Base-by-base conservation (phyloP, 1,139 yeast species). In the Lodderomyces oxycetoniae region DNA sequence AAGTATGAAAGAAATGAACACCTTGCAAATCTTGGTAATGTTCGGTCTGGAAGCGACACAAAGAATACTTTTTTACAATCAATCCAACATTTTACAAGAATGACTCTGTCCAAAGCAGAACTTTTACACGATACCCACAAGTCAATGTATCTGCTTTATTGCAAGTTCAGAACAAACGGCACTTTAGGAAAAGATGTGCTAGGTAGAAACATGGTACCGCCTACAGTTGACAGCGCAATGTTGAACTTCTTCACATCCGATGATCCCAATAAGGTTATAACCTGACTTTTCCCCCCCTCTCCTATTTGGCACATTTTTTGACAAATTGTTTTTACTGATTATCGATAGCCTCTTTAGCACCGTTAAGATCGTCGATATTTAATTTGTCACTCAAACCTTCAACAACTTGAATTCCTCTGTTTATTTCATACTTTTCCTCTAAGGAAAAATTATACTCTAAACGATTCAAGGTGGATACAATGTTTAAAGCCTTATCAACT, bases 401-500 rank as follows among this genome's bases (percentile, higher is more conserved):
- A 24, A 78, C 58, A n/a, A 58, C 48, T 12, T 56, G 49, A 31
- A 77, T 59, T 4, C 71, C 68, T n/a, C 48, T 45, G 12, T 56
- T 48, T 30, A 80, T 61, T 23, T 55, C 52, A 2, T 47, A 47
- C 28, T 67, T 40, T 48, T 85, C 91, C 1, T 50, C 59, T 0
- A 58, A 57, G 15, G 61, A 59, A 45, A 82, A 82, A 36, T 61
- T 48, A 49, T 55, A 67, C 4, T 72, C 70, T 33, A 65, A 59
- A 7, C 61, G 47, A 19, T 71, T 58, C 44, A 83, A 61, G 28
- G 71, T 71, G 1, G 69, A 53, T 14, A 83, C 48, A 23, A 81
- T 63, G 40, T 71, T 71, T 41, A 83, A 57, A 0, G 77, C 67
- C 56, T 79, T 79, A 46, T 84, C 93, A 21, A 77, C 63, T 30